phyloP scores from a whole-genome alignment of 2,329 filamentous ascomycete genomes.

The Colletotrichum lindemuthianum region DNA sequence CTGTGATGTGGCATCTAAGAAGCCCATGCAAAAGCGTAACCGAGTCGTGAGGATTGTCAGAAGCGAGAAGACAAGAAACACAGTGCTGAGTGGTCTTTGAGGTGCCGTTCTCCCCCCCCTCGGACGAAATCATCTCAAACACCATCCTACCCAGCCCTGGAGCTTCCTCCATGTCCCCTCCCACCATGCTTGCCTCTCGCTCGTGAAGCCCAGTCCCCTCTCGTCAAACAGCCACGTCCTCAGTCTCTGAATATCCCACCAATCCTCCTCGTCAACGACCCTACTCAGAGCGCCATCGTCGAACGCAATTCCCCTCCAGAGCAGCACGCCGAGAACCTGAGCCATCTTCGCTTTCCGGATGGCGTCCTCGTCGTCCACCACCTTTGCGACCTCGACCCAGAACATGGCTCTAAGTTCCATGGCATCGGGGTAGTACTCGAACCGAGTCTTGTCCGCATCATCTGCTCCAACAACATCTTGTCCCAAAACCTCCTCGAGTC shows the following conservation, averaged over 20 bases:
- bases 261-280: conserved; percentile 63
- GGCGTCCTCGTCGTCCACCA: conserved; percentile 42
- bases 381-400: conserved; percentile 55
- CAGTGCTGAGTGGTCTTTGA: too few relatives aligned
- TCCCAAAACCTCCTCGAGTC: conserved; percentile 68
- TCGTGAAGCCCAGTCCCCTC: background rate
- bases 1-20: too few relatives aligned
- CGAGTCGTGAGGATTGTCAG: too few relatives aligned
- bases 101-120: too few relatives aligned
- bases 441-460: conserved; percentile 40
- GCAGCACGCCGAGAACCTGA: conserved; percentile 62
- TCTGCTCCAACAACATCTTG: conserved; percentile 43
- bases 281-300: conserved; percentile 69
- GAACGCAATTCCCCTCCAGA: conserved; percentile 73
- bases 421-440: conserved; percentile 57
- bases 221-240: conserved; percentile 40
- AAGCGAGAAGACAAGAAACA: too few relatives aligned
- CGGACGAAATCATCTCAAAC: background rate
- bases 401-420: conserved; percentile 56
- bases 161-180: background rate
- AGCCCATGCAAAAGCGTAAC: too few relatives aligned
- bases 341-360: conserved; percentile 52
- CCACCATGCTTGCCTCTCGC: background rate
- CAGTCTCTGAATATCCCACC: conserved; percentile 63
- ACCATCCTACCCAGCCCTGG: background rate